These are phyloP conservation scores for Fragilariopsis cylindrus DNA, from an alignment of 108 stramenopile species.

Conservation along the genomic window DNA sequence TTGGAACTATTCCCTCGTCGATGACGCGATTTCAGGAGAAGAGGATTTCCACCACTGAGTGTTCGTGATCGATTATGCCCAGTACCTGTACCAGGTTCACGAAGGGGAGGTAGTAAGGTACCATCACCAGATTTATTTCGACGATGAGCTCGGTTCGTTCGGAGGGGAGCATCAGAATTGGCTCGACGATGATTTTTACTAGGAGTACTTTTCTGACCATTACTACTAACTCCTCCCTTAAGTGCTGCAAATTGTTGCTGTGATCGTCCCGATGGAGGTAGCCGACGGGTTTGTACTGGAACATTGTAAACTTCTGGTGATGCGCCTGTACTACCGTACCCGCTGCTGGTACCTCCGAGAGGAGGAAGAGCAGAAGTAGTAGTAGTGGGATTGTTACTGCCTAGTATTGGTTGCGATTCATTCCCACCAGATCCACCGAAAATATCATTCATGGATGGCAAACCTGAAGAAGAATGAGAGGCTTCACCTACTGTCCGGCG, in stretches of 20 bases:
- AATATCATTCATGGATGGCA: constrained; percentile 10
- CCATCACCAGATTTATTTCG: constrained; percentile 20
- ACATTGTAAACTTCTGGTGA: constrained; percentile 31
- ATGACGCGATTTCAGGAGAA: constrained; percentile 16
- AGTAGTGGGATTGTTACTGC: neutral
- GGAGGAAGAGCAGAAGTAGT: neutral
- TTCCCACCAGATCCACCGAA: constrained; percentile 5
- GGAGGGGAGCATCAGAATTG: constrained; percentile 25
- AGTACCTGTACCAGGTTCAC: constrained; percentile 3
- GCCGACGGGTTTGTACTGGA: constrained; percentile 3
- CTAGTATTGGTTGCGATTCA: neutral
- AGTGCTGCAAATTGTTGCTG: neutral
- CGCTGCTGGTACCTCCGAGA: neutral
- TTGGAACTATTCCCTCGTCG: constrained; percentile 20
- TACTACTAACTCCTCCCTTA: constrained; percentile 1
- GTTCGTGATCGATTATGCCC: constrained; percentile 15
- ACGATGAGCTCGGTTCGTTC: constrained; percentile 5
- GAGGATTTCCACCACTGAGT: constrained; percentile 11
- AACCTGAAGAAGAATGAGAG: constrained; percentile 6
- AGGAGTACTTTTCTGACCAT: neutral
- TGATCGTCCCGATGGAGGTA: neutral
- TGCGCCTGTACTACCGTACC: constrained; percentile 13
- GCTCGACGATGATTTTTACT: constrained; percentile 24
- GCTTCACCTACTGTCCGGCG: neutral
- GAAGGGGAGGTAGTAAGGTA: no score